Base-by-base conservation (phyloP, 2,329 filamentous ascomycete species). In the Beauveria rudraprayagi region DNA sequence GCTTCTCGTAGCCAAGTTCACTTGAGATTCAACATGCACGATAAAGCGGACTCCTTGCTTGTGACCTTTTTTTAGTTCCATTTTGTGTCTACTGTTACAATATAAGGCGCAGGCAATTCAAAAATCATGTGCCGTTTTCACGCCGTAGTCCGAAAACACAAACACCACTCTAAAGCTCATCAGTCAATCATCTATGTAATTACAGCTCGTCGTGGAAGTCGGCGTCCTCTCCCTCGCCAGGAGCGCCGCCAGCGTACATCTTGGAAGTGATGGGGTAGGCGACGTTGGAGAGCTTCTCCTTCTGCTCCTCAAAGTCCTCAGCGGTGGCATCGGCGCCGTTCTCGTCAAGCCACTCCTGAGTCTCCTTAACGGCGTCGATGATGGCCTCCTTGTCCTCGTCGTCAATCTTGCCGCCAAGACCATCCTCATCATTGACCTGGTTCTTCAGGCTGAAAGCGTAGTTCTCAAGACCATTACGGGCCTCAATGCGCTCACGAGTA, bases 231-330 rank as follows among this genome's bases (percentile, higher is more conserved):
- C 86, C 88, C 65, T 78, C 82, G 62, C 80, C 84, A 67, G 81
- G 83, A 65, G 82, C 85, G 67, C 83, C 87, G 58, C 73, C 76
- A 69, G 84, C 86, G 83, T 97, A 97, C 72, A 97, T 84, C 87
- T 99, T 99, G 82, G 91, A 96, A 70, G 94, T 99, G 80, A 99
- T 99, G 68, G 94, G 94, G 82, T 97, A 97, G 60, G 94, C 94
- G 66, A 97, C 90, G 76, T 90, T 89, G 70, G 90, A 95, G 68
- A 99, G 85, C 85, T 97, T 97, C 89, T 99, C 93, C 84, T 95
- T 96, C 83, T 97, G 93, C 86, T 99, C 94, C 78, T 97, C 92
- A 71, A 97, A 97, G 82, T 97, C 94, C 81, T 97, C 93, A 63
- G 91, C 83, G 68, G 82, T 85, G 66, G 94, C 94, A 57, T 89